A percentile compares a stretch with the other conserved stretches of the same genome.
phyloP scores from a whole-genome alignment of 1,139 yeast genomes.

The Candida sojae region DNA sequence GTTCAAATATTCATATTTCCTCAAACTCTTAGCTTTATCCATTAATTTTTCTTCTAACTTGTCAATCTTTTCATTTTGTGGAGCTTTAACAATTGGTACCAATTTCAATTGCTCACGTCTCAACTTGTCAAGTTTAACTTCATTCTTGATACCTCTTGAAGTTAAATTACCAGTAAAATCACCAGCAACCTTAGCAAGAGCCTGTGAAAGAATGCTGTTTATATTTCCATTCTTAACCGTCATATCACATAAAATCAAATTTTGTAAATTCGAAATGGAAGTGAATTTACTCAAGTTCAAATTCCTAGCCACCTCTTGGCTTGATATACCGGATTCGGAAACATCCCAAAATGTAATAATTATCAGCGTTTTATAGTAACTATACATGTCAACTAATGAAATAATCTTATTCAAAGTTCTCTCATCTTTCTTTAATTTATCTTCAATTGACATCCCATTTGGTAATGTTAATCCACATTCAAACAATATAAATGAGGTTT shows the following conservation, averaged over 20 bases:
- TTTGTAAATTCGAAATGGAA: conserved; percentile 17
- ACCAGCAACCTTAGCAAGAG: conserved; percentile 24
- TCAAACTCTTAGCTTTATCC: conserved; percentile 31
- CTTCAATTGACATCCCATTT: conserved; percentile 15
- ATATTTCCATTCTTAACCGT: conserved; percentile 26
- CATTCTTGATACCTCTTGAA: conserved; percentile 29
- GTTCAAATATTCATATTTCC: conserved; percentile 36
- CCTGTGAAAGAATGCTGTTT: conserved; percentile 26
- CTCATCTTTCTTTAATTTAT: conserved; percentile 38
- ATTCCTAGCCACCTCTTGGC: conserved; percentile 18
- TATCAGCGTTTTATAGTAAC: conserved; percentile 37
- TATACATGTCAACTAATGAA: conserved; percentile 35
- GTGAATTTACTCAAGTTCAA: conserved; percentile 19
- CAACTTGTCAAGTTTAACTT: conserved; percentile 11
- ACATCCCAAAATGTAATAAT: conserved; percentile 44
- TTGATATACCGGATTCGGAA: conserved; percentile 19
- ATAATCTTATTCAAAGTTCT: conserved; percentile 39
- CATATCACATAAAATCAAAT: conserved; percentile 39
- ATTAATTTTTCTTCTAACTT: conserved; percentile 27
- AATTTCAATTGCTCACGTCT: neutral
- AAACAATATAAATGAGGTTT: conserved; percentile 41
- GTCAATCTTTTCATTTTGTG: conserved; percentile 18
- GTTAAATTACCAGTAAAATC: conserved; percentile 34
- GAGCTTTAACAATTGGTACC: neutral
- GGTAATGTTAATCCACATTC: conserved; percentile 43